Conservation (phyloP, 73 alveolate genomes). For the Paramecium biaurelia region DNA sequence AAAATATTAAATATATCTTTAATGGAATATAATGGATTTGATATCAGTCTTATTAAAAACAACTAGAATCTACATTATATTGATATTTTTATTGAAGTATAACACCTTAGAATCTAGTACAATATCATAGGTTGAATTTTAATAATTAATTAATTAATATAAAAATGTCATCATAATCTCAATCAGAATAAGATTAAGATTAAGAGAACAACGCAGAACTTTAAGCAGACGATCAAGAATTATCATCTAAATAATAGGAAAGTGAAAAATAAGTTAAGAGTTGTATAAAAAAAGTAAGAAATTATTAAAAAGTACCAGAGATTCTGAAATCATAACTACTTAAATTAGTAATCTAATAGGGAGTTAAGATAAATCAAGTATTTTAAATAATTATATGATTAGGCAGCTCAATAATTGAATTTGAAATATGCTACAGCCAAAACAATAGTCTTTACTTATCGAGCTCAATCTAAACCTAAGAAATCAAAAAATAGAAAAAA, state of each 20-base stretch:
- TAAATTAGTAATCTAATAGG: conserved; percentile 14
- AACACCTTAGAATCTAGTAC: too few species aligned
- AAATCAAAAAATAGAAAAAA: conserved; percentile 26
- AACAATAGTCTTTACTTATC: conserved; percentile 29
- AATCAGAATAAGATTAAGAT: neutral
- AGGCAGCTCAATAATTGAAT: conserved; percentile 47
- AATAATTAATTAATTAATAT: neutral
- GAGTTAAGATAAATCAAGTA: conserved; percentile 34
- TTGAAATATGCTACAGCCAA: conserved; percentile 47
- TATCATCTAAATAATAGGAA: neutral
- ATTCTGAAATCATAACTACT: neutral
- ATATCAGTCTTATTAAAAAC: neutral
- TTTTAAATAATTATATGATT: neutral
- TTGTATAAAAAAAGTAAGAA: conserved; percentile 18
- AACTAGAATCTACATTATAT: neutral
- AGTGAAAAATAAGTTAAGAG: neutral
- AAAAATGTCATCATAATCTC: neutral
- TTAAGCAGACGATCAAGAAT: neutral
- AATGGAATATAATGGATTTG: neutral
- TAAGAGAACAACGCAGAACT: neutral
- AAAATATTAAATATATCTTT: neutral
- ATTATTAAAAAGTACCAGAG: conserved; percentile 31
- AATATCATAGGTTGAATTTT: too few species aligned
- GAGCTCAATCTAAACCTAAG: conserved; percentile 33
- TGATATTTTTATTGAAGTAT: neutral